Base-by-base conservation (phyloP, 768 basidiomycete genomes). In the Suillus luteus region DNA sequence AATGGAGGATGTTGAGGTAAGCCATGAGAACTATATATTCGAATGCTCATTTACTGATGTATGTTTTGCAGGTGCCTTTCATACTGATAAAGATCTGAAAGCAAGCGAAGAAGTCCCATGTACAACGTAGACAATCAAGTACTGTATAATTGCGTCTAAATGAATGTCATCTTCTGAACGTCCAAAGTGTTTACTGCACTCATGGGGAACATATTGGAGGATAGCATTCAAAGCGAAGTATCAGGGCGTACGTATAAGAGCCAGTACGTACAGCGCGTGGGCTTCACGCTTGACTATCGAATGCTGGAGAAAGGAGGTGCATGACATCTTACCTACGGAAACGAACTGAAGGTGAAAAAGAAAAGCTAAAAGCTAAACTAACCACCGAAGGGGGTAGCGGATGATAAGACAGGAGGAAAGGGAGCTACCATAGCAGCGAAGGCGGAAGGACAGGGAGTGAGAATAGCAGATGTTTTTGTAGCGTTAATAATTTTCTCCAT, bases 1-100 rank as follows among this genome's bases (percentile, higher is more conserved):
- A 14, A 94, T 86, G 59, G 96, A 98, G 76, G 96, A 98, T 72
- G 95, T 99, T 22, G 96, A 99, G 83, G 95, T 92, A 68, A 61
- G 11, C 33, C 11, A 31, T 12, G 10, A 41, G 40, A 58, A 10
- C 38, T 11, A 58, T 31, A 14, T 41, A 27, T 58, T 19, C 19
- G n/a, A 10, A 27, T 3, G 11, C 41, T 14, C 12, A 22, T 15
- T 31, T 19, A 62, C 61, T 60, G 62, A 57, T 52, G 22, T 37
- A 33, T 60, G 5, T 17, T 41, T 35, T 41, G 1, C 64, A 92
- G 91, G 90, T 95, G 27, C 92, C 92, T 0, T 95, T 94, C 81
- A 85, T 94, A 69, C 85, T 93, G 61, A 85, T 95, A 24, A 80
- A 78, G 59, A 84, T 92, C 68, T 90, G 75, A 79, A 66, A 22